These are phyloP conservation scores for Viola odorata DNA, from an alignment of 345 rosid genomes.

Conservation along the genomic window DNA sequence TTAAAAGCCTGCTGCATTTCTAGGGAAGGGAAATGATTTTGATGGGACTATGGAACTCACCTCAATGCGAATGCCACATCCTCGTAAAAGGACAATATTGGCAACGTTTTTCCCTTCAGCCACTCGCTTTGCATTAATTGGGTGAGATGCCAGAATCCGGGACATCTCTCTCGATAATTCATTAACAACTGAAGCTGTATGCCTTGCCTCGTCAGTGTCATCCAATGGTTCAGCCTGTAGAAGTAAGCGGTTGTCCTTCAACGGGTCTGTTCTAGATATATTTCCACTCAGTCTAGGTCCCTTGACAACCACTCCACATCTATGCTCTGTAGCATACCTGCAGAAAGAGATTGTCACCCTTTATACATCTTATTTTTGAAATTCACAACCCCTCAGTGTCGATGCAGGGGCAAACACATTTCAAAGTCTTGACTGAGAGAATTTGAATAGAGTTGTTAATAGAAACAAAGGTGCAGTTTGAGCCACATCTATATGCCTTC, in stretches of 20 bases:
- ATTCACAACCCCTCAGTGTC: neutral
- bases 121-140: constrained; percentile 60
- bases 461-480: too few relatives aligned
- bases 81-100: constrained; percentile 82
- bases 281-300: constrained; percentile 89
- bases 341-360: constrained; percentile 3
- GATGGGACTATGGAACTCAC: constrained; percentile 25
- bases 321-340: constrained; percentile 96
- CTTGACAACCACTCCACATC: constrained; percentile 96
- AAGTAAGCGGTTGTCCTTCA: constrained; percentile 81
- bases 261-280: constrained; percentile 93
- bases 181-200: constrained; percentile 77
- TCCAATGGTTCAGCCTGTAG: constrained; percentile 74
- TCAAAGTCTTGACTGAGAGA: neutral
- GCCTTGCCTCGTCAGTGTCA: constrained; percentile 78
- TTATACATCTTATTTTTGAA: constrained; percentile 5
- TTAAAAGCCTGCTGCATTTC: neutral
- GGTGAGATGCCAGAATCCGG: constrained; percentile 61
- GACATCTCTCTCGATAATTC: constrained; percentile 82
- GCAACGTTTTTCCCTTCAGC: constrained; percentile 81
- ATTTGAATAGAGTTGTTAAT: neutral
- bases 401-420: neutral
- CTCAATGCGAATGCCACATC: constrained; percentile 95
- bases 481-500: too few relatives aligned
- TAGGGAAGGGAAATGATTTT: neutral